A percentile compares a stretch with the other conserved stretches of the same genome.
Conservation (phyloP, 192 early-diverging fungal genomes). For the Gryganskiella cystojenkinii region DNA sequence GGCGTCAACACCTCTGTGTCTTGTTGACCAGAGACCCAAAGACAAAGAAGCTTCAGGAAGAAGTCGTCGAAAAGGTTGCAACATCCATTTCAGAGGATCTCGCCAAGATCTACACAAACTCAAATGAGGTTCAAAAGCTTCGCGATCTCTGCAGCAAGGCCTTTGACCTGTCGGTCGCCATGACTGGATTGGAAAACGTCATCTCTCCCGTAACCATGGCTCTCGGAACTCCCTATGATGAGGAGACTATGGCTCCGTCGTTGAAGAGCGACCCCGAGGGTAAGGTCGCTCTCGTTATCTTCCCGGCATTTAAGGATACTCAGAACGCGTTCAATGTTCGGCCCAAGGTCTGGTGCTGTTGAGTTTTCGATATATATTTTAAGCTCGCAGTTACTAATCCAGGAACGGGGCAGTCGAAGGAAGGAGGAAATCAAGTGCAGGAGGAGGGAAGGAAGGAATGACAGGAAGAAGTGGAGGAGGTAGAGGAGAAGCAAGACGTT, state of each 20-base stretch:
- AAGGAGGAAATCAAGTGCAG: background rate
- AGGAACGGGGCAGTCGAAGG: background rate
- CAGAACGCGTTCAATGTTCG: conserved; percentile 27
- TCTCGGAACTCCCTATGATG: conserved; percentile 32
- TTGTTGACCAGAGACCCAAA: conserved; percentile 28
- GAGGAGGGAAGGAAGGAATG: background rate
- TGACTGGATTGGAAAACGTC: conserved; percentile 34
- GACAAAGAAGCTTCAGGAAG: conserved; percentile 32
- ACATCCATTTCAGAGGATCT: conserved; percentile 22
- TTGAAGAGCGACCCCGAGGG: conserved; percentile 44
- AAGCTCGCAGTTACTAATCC: background rate
- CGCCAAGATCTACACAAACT: conserved; percentile 35
- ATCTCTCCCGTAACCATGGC: conserved; percentile 15
- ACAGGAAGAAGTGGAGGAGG: no score
- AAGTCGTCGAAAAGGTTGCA: conserved; percentile 15
- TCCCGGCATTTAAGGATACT: conserved; percentile 39
- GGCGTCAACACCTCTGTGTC: conserved; percentile 46
- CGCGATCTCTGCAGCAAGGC: conserved; percentile 46
- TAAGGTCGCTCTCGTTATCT: conserved; percentile 47
- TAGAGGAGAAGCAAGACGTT: no score
- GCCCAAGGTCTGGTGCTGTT: conserved; percentile 50
- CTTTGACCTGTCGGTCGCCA: conserved; percentile 43
- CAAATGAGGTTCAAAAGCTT: conserved; percentile 41
- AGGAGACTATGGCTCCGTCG: conserved; percentile 42
- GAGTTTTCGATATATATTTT: background rate